Evolutionary conservation across 129 eudicot species (phyloP), one percentile per base, ranked within the genome.

Genomic region (Lactuca saligna): DNA sequence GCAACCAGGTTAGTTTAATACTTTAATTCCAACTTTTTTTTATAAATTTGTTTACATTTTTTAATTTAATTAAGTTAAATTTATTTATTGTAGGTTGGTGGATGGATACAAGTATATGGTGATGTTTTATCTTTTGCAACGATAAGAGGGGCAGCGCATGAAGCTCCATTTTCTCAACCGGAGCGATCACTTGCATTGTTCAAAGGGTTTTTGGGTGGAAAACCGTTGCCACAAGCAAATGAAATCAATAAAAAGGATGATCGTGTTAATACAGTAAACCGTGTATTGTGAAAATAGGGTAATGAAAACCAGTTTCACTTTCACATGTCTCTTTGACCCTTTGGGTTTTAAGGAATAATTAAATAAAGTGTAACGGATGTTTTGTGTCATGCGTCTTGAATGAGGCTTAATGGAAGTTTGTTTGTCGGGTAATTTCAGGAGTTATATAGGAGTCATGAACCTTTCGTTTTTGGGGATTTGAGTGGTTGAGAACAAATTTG

Each of bases 31-130:
- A 37, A 46, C 49, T 54, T 6, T 4, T 4, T 46, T 4, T 13
- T 12, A 13, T 46, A 16, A 8, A 46, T 46, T 20, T 58, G 9
- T 69, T 57, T 16, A 5, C 32, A 16, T 51, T 65, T 17, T 61
- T 32, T 41, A 13, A 37, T 61, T 58, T 57, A 46, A 0, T 35
- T 37, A 62, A 20, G 54, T 60, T 61, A 17, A 63, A 38, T 9
- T 38, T 49, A 38, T 9, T 38, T 49, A 63, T 48, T 25, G 69
- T 71, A 89, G 96, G 93, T 83, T 75, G 96, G 75, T 65, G 96
- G 96, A 44, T 89, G 96, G 96, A 86, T 86, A 34, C 96, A 89
- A 77, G 93, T 75, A 11, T 86, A 86, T 66, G 90, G 93, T 13
- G 90, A 89, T 34, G 55, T 57, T 6, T 66, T 89, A 54, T 58